phyloP scores from a whole-genome alignment of 23 red algal genomes.

The Agarophyton chilense region DNA sequence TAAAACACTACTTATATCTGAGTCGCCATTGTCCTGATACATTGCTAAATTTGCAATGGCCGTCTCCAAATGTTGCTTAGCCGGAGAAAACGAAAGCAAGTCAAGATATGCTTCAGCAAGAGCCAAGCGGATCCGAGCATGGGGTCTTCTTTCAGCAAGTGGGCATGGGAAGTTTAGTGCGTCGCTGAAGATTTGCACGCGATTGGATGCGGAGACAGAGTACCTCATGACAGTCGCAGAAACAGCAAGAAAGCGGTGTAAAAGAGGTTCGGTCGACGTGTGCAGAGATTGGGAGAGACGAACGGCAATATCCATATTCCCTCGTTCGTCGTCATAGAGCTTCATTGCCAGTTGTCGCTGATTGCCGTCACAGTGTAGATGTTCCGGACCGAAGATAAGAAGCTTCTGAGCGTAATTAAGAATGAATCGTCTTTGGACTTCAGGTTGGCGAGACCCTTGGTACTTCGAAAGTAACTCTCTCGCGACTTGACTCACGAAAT shows the following conservation, averaged over 20 bases:
- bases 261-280: neutral
- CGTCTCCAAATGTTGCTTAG: constrained; percentile 47
- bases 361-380: constrained; percentile 17
- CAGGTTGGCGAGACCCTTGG: neutral
- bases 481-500: neutral
- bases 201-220: constrained; percentile 36
- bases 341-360: constrained; percentile 62
- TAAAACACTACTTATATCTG: constrained; percentile 23
- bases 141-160: neutral
- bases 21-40: neutral
- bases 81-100: constrained; percentile 29
- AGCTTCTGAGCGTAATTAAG: constrained; percentile 38
- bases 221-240: constrained; percentile 78
- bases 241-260: constrained; percentile 48
- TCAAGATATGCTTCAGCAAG: constrained; percentile 75
- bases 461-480: neutral
- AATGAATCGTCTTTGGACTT: constrained; percentile 45
- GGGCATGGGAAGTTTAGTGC: neutral
- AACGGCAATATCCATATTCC: constrained; percentile 57
- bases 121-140: constrained; percentile 66
- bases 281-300: constrained; percentile 14
- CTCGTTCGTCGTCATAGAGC: constrained; percentile 64
- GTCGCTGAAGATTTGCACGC: constrained; percentile 29
- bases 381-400: neutral
- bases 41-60: constrained; percentile 47